Evolutionary conservation across 148 eudicot genomes (phyloP).

Genomic region (Rhododendron ferrugineum): DNA sequence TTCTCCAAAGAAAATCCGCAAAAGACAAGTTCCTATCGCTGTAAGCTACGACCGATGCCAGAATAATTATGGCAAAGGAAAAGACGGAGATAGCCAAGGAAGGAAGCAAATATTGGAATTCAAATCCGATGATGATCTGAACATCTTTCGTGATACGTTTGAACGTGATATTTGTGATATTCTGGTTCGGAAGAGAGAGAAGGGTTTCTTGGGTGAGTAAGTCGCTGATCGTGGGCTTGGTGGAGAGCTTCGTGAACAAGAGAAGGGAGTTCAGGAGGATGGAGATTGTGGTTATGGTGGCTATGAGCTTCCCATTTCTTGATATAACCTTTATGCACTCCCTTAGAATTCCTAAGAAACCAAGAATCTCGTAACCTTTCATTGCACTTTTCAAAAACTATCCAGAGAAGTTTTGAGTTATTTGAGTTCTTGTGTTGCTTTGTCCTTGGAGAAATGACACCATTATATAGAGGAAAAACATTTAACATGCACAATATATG

Average conservation of each 20-base stretch:
- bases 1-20: neutral
- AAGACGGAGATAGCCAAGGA: neutral
- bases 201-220: neutral
- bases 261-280: constrained; percentile 1
- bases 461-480: neutral
- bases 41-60: neutral
- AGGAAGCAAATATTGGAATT: neutral
- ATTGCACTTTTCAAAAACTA: neutral
- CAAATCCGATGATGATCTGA: neutral
- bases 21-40: neutral
- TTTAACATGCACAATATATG: neutral
- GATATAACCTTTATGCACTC: constrained; percentile 17
- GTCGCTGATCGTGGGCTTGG: neutral
- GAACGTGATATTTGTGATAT: neutral
- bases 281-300: constrained; percentile 1
- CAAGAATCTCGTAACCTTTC: neutral
- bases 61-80: neutral
- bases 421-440: neutral
- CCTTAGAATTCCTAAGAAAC: constrained; percentile 15
- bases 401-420: neutral
- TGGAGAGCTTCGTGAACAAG: neutral
- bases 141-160: neutral
- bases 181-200: neutral
- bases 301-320: constrained; percentile 19
- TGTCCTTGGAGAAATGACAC: neutral